phyloP scores from a whole-genome alignment of 768 basidiomycete genomes.

The Antrodiella citrinella region DNA sequence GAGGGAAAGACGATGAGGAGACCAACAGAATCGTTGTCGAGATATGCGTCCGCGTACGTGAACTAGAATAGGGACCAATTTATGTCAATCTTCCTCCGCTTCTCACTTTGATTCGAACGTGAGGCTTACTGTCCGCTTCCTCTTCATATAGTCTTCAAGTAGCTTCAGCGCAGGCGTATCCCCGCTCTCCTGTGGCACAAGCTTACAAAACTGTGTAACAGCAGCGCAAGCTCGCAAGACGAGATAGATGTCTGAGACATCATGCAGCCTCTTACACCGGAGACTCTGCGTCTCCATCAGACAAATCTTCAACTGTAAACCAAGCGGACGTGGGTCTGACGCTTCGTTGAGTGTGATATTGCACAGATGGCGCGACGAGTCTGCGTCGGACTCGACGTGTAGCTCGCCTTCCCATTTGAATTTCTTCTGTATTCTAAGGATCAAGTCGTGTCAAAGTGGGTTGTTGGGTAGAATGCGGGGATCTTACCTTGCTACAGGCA shows the following conservation, averaged over 20 bases:
- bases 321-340: conserved; percentile 29
- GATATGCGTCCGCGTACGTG: conserved; percentile 36
- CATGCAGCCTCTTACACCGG: conserved; percentile 38
- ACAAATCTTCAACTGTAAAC: conserved; percentile 42
- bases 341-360: conserved; percentile 39
- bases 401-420: conserved; percentile 63
- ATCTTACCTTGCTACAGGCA: too few relatives aligned
- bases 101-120: too few relatives aligned
- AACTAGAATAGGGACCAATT: too few relatives aligned
- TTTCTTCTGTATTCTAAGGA: conserved; percentile 43
- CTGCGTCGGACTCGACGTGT: conserved; percentile 25
- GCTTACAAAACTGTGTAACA: conserved; percentile 43
- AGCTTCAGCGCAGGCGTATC: conserved; percentile 34
- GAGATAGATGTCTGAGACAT: conserved; percentile 35
- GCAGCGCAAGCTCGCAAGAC: conserved; percentile 43
- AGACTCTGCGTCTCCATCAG: conserved; percentile 30
- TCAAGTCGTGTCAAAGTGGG: too few relatives aligned
- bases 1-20: conserved; percentile 50
- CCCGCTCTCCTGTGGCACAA: conserved; percentile 32
- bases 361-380: conserved; percentile 35
- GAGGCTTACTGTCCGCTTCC: conserved; percentile 38
- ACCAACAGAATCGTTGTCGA: conserved; percentile 42
- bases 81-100: too few relatives aligned
- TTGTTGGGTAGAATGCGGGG: not conserved
- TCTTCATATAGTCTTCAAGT: conserved; percentile 39